A percentile compares a stretch with the other conserved stretches of the same genome.
Conservation (phyloP, 2,329 filamentous ascomycete genomes). For the Nigrograna mackinnonii region DNA sequence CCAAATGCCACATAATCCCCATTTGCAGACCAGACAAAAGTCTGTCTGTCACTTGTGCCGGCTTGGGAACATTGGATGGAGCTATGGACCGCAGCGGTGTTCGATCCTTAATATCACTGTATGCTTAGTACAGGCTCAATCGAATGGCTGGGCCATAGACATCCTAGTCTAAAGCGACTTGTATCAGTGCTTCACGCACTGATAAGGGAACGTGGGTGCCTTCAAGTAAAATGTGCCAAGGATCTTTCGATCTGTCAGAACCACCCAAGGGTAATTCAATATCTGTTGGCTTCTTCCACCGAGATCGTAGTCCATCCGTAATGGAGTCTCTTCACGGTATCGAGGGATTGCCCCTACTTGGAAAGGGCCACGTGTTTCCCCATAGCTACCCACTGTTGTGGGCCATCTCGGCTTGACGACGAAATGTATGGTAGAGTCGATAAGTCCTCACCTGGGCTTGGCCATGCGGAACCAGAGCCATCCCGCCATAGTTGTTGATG, state of each 20-base stretch:
- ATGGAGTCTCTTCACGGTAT: constrained; percentile 18
- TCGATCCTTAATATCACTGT: not conserved
- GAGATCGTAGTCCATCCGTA: constrained; percentile 24
- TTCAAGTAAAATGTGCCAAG: constrained; percentile 34
- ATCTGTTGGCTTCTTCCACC: constrained; percentile 39
- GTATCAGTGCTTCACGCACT: not conserved
- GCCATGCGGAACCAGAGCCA: no score
- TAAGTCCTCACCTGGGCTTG: no score
- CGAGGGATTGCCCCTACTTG: constrained; percentile 32
- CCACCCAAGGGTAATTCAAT: constrained; percentile 20
- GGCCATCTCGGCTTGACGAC: no score
- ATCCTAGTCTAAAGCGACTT: not conserved
- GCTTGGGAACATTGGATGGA: no score
- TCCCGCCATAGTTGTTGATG: no score
- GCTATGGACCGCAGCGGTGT: not conserved
- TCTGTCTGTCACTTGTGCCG: no score
- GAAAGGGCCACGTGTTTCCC: constrained; percentile 16
- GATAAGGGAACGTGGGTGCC: constrained; percentile 20
- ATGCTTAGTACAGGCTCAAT: not conserved
- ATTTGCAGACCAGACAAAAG: no score
- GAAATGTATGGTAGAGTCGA: no score
- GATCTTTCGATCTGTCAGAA: constrained; percentile 32
- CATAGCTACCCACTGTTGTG: no score
- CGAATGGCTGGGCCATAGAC: not conserved
- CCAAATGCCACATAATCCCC: no score